Base-by-base conservation (phyloP, 2,329 filamentous ascomycete species). In the Penicillium glabrum region DNA sequence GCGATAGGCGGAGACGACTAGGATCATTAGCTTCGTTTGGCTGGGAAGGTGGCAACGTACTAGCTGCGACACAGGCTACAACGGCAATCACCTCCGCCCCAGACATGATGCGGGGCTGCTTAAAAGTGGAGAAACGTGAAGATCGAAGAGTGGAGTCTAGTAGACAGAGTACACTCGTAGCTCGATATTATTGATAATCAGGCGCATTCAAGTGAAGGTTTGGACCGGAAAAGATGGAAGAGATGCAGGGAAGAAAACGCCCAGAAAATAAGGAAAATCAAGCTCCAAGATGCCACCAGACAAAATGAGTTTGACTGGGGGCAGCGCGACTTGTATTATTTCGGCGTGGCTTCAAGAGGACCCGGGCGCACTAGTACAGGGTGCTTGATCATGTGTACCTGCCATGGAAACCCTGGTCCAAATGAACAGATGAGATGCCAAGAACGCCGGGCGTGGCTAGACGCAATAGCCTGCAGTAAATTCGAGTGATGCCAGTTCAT, bases 1-100 rank as follows among this genome's bases (percentile, higher is more conserved):
- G 29, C 69, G 58, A 46, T 72, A 73, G 33, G 69, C 68, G 43
- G 66, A 66, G 51, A 70, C 62, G 31, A 73, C 71, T 73, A 10
- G 33, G 9, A 43, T 46, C 13, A 27, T 29, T 27, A 46, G 21
- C 21, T 53, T 44, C 52, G 48, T 47, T 14, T 21, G 33, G 8
- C 7, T 11, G 29, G 16, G 39, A 21, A 14, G 31, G 10, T 19
- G 16, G 16, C 21, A 13, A 46, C 61, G 16, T 60, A 68, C 66
- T 57, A 26, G 65, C 63, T 49, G 62, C 62, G 21, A 68, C 63
- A 44, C 63, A 68, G 14, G 61, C 61, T 46, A 64, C 59, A 10
- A 67, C 58, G 35, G 61, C 61, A 43, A 63, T 51, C 39, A 66
- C 62, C 60, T 66, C 64, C 53, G 53, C 60, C 48, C 61, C 61